These are phyloP conservation scores for Gracilaria caudata DNA, from an alignment of 23 red algal genomes.

Conservation along the genomic window DNA sequence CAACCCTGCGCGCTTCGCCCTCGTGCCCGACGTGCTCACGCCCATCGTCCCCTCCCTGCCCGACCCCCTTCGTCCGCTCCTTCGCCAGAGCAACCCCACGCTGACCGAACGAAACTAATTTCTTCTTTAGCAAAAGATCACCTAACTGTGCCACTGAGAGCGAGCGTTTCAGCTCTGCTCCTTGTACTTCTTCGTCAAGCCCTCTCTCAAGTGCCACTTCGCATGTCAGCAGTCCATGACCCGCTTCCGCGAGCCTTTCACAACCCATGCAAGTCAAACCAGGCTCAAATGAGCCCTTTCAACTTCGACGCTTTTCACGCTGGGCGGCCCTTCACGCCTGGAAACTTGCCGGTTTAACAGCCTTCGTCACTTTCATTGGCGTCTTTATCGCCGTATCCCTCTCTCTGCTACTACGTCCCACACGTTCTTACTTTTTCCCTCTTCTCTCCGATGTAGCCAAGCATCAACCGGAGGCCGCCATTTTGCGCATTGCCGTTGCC, in stretches of 20 bases:
- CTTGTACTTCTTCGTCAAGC: neutral
- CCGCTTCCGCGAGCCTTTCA: neutral
- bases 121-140: neutral
- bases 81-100: neutral
- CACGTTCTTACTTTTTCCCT: conserved; percentile 49
- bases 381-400: conserved; percentile 60
- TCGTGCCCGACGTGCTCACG: neutral
- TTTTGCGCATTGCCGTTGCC: conserved; percentile 35
- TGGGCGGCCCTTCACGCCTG: conserved; percentile 43
- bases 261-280: conserved; percentile 7
- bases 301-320: conserved; percentile 18
- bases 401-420: conserved; percentile 50
- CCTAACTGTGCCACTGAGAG: neutral
- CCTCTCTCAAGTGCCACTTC: neutral
- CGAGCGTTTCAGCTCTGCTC: too few species aligned
- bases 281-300: conserved; percentile 26
- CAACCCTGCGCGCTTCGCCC: neutral
- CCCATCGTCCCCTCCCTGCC: neutral
- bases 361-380: conserved; percentile 49
- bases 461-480: conserved; percentile 45
- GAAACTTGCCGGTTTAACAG: conserved; percentile 53
- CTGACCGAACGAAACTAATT: neutral
- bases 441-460: conserved; percentile 59
- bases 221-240: neutral
- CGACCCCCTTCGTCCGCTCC: neutral